Evolutionary conservation across 1,284 basidiomycete species (phyloP).

Genomic region (Calocybe gambosa): DNA sequence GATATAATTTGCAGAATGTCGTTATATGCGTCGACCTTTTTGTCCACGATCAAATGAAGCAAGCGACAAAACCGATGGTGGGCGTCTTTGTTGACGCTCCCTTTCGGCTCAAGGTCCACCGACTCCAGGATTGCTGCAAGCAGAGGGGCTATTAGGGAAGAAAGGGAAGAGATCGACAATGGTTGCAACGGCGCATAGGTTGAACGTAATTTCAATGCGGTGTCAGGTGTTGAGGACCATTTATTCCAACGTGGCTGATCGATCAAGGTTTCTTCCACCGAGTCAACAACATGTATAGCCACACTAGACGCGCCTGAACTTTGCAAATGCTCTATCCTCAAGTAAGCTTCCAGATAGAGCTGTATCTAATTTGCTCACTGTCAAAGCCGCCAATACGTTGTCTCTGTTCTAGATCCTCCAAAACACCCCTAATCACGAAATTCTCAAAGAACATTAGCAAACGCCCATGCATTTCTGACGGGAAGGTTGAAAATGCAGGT

Average conservation of each 20-base stretch:
- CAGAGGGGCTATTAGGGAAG: constrained; percentile 53
- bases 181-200: constrained; percentile 54
- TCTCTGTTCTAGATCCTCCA: constrained; percentile 38
- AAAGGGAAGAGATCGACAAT: constrained; percentile 48
- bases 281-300: constrained; percentile 59
- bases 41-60: constrained; percentile 48
- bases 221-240: constrained; percentile 22
- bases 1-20: constrained; percentile 69
- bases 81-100: constrained; percentile 27
- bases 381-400: constrained; percentile 26
- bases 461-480: constrained; percentile 47
- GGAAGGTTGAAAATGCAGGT: constrained; percentile 64
- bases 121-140: constrained; percentile 55
- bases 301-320: constrained; percentile 32
- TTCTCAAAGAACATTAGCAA: constrained; percentile 61
- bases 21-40: constrained; percentile 62
- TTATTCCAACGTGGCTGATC: constrained; percentile 21
- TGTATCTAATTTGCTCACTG: constrained; percentile 8
- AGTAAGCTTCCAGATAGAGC: neutral
- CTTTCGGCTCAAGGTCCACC: constrained; percentile 33
- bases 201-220: constrained; percentile 28
- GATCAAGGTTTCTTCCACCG: constrained; percentile 31
- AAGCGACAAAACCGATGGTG: constrained; percentile 53
- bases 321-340: constrained; percentile 6
- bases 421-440: constrained; percentile 42